phyloP scores from a whole-genome alignment of 805 yeast genomes.

The Candida hungchunana region DNA sequence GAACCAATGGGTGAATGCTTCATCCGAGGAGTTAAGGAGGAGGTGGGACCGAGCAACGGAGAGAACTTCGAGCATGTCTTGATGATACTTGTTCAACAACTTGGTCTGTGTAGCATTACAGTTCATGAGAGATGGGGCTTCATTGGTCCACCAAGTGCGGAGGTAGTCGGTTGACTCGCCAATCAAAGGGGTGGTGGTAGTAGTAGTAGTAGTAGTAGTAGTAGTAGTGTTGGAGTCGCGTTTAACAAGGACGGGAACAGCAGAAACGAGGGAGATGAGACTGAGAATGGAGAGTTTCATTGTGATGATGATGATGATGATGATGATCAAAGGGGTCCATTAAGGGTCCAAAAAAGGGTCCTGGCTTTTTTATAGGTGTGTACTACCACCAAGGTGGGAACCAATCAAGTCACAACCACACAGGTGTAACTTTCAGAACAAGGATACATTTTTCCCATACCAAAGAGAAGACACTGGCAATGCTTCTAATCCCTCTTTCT shows the following conservation, averaged over 20 bases:
- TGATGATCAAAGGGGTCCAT: too few relatives aligned
- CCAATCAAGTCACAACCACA: too few relatives aligned
- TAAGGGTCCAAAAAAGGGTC: too few relatives aligned
- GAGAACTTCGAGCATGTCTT: conserved; percentile 7
- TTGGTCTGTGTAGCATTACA: conserved; percentile 7
- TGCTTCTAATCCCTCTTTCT: conserved; percentile 10
- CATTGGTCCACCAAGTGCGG: conserved; percentile 1
- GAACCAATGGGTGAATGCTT: conserved; percentile 5
- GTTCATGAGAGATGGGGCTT: conserved; percentile 4
- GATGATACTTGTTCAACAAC: conserved; percentile 10
- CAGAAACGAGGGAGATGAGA: neutral
- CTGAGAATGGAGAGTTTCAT: too few relatives aligned
- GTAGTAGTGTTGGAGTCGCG: conserved; percentile 2
- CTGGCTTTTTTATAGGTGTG: too few relatives aligned
- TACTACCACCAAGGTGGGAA: too few relatives aligned
- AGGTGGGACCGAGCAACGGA: conserved; percentile 6
- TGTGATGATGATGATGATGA: too few relatives aligned
- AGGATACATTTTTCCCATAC: conserved; percentile 25
- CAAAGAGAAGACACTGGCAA: conserved; percentile 24
- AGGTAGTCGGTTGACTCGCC: conserved; percentile 3
- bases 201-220: conserved; percentile 3
- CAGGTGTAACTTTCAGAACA: conserved; percentile 6
- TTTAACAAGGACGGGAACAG: conserved; percentile 2
- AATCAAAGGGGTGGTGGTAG: conserved; percentile 1
- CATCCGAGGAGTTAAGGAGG: conserved; percentile 2